These are phyloP conservation scores for Emiliania huxleyi DNA, from an alignment of 78 protist species.

Conservation along the genomic window DNA sequence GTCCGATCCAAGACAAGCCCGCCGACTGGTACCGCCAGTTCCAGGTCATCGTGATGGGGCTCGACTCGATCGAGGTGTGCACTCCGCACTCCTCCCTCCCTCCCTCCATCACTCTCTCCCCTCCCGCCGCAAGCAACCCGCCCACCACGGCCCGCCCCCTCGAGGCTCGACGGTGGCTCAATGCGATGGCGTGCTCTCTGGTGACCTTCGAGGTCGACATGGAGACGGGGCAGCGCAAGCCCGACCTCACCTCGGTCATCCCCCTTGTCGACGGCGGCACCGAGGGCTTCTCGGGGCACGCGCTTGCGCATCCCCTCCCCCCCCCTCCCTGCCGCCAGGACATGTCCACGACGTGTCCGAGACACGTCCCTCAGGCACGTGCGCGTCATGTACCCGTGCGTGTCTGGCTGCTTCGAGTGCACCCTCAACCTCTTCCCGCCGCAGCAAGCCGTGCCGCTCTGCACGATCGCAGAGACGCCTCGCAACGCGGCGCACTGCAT, in stretches of 20 bases:
- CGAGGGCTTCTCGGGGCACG: conserved; percentile 94
- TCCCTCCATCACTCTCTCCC: no score
- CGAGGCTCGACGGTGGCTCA: conserved; percentile 92
- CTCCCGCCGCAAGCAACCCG: no score
- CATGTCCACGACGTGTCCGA: no score
- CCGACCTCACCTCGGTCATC: conserved; percentile 63
- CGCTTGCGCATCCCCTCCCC: no score
- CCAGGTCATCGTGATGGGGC: conserved; percentile 89
- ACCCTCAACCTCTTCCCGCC: conserved; percentile 87
- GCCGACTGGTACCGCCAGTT: conserved; percentile 85
- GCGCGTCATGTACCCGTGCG: conserved; percentile 86
- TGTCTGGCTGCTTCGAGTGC: conserved; percentile 93
- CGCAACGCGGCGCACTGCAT: conserved; percentile 47
- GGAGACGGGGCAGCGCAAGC: conserved; percentile 56
- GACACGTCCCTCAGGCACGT: no score
- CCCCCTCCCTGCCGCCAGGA: no score
- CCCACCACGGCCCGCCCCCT: neutral
- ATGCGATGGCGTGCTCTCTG: conserved; percentile 72
- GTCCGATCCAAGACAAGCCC: conserved; percentile 80
- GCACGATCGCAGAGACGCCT: conserved; percentile 87
- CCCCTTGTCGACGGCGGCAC: conserved; percentile 95
- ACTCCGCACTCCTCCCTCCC: no score
- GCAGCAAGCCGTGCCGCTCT: conserved; percentile 81
- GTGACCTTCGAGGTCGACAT: conserved; percentile 30
- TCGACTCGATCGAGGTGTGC: conserved; percentile 86